Evolutionary conservation across 768 basidiomycete species (phyloP), one percentile per base, ranked within the genome.

Genomic region (Podaxis rugospora): DNA sequence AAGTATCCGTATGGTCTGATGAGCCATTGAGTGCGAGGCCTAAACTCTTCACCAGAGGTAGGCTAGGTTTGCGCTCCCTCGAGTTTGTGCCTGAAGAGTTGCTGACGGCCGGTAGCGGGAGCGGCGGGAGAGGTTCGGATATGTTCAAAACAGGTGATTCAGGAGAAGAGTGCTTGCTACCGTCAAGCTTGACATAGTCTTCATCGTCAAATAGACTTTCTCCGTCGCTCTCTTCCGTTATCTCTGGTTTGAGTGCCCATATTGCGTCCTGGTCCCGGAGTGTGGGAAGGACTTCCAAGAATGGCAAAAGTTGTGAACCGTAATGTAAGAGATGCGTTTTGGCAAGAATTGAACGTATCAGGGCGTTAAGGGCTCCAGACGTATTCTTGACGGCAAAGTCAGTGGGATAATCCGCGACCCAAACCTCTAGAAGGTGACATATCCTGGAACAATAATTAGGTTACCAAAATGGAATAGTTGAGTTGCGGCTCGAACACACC

Each of bases 241-340:
- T 79, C 42, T 89, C 84, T 1, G 79, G 75, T 67, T 88, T 88
- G 65, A 88, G 68, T n/a, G 90, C 86, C 92, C 92, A 93, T 5
- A 83, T 72, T 23, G 79, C 76, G 69, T 93, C 90, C 56, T 80
- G 78, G 68, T 93, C 92, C n/a, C 76, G 73, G 25, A 90, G 76
- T 36, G 71, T 77, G 4, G 87, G 79, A 9, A 92, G 76, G 52
- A 81, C 76, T 65, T 92, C 89, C 37, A 91, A 76, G 69, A 94
- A 93, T 1, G 90, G 90, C 9, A 92, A 79, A 66, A 94, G 85
- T 66, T 92, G 89, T 13, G 89, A 86, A 39, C 89, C 92, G 64
- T 94, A 94, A 70, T 93, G 92, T 13, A 92, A 78, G 21, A 93
- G 84, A 68, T 93, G 87, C 0, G 88, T 88, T 71, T 93, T 91